A percentile compares a stretch with the other conserved stretches of the same genome.
Evolutionary conservation across 768 basidiomycete genomes (phyloP).

Genomic region (Suillus tomentosus): DNA sequence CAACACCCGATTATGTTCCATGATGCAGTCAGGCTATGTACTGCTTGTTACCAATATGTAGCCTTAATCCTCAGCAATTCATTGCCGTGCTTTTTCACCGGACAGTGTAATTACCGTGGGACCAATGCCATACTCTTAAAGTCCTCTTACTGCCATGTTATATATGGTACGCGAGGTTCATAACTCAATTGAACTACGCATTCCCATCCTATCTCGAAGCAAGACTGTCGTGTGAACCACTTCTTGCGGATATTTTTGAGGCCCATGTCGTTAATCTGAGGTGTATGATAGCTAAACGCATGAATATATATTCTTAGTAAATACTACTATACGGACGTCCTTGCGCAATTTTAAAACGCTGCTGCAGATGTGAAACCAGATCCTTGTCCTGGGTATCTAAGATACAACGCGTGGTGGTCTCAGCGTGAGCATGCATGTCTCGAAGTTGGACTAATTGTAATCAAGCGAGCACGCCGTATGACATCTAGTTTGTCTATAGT

Average conservation of each 20-base stretch:
- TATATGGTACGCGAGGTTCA: not conserved
- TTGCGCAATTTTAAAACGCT: not conserved
- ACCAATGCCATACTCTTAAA: not conserved
- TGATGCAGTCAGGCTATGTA: conserved; percentile 5
- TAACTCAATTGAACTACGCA: not conserved
- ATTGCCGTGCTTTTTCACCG: not conserved
- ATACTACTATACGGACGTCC: no score
- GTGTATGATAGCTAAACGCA: not conserved
- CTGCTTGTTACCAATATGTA: conserved; percentile 8
- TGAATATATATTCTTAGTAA: not conserved
- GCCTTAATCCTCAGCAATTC: conserved; percentile 2
- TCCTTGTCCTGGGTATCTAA: not conserved
- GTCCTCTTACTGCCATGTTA: not conserved
- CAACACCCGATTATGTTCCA: not conserved
- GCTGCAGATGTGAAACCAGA: not conserved
- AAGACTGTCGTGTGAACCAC: not conserved
- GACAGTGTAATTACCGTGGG: not conserved
- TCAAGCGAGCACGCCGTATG: not conserved
- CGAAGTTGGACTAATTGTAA: not conserved
- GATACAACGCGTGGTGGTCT: not conserved
- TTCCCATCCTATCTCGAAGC: not conserved
- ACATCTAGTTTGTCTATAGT: no score
- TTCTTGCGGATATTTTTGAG: not conserved
- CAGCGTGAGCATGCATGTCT: not conserved
- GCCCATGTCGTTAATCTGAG: not conserved